These are phyloP conservation scores for Stereocaulon alpinum DNA, from an alignment of 495 filamentous ascomycete genomes.

Conservation along the genomic window DNA sequence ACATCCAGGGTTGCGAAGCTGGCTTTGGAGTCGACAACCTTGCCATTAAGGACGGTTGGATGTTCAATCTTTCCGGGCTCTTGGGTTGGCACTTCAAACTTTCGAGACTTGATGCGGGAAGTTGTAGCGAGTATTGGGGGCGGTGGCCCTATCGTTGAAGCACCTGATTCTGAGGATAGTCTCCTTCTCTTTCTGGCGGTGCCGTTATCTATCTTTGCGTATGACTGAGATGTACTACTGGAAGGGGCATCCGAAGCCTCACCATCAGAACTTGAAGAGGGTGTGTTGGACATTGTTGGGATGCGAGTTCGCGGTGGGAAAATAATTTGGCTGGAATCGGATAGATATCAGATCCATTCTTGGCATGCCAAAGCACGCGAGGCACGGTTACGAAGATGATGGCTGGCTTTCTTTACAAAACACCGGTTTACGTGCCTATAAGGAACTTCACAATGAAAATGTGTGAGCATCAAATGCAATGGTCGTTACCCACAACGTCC, in stretches of 20 bases:
- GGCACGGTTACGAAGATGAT: no score
- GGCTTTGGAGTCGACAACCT: slow-evolving; percentile 37
- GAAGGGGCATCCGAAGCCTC: background rate
- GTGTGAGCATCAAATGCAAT: no score
- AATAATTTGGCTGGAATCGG: no score
- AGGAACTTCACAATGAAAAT: no score
- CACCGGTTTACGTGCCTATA: no score
- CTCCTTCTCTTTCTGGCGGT: slow-evolving; percentile 4
- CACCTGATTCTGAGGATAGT: background rate
- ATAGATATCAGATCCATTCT: no score
- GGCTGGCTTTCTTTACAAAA: no score
- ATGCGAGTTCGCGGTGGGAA: no score
- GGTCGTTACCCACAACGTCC: no score
- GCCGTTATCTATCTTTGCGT: background rate
- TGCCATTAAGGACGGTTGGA: slow-evolving; percentile 21
- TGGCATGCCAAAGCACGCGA: no score
- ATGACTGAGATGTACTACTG: background rate
- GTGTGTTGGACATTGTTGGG: no score
- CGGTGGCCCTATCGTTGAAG: background rate
- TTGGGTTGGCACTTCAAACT: background rate
- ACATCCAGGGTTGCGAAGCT: slow-evolving; percentile 69
- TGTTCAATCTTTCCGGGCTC: slow-evolving; percentile 8
- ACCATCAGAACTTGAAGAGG: background rate
- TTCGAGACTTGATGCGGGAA: slow-evolving; percentile 17
- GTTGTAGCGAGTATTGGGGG: background rate